phyloP scores from a whole-genome alignment of 2,329 filamentous ascomycete genomes.

The Sporothrix sp. region DNA sequence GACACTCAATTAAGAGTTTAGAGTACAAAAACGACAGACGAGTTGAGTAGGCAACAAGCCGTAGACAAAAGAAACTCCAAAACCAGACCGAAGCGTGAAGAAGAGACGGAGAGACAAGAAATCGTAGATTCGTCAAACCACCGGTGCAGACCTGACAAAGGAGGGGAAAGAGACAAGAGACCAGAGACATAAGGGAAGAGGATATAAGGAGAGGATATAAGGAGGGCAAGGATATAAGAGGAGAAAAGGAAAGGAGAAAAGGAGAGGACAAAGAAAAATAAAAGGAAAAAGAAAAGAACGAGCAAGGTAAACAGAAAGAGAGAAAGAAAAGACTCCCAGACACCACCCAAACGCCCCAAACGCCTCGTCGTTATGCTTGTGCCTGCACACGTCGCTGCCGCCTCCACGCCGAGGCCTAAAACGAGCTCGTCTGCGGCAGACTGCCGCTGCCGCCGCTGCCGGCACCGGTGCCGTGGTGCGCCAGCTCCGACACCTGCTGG shows the following conservation, averaged over 20 bases:
- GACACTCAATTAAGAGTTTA: not conserved
- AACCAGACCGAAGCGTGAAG: not conserved
- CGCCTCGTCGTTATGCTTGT: not conserved
- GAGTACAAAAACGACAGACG: not conserved
- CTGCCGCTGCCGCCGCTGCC: slow-evolving; percentile 6
- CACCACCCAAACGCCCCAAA: not conserved
- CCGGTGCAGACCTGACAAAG: too few relatives aligned
- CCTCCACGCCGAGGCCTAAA: not conserved
- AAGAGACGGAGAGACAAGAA: not conserved
- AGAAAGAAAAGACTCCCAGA: not conserved
- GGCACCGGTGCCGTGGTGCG: slow-evolving; percentile 16
- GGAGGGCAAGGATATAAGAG: not conserved
- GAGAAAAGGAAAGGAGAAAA: not conserved
- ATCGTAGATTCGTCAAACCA: too few relatives aligned
- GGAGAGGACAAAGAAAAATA: not conserved
- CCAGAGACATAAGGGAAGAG: too few relatives aligned
- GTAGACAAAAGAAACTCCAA: too few relatives aligned
- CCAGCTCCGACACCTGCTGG: slow-evolving; percentile 19
- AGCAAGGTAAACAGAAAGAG: slow-evolving; percentile 20
- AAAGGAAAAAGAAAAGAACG: slow-evolving; percentile 12
- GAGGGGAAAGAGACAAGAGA: too few relatives aligned
- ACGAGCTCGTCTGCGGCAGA: slow-evolving; percentile 6
- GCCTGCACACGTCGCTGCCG: not conserved
- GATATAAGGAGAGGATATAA: too few relatives aligned
- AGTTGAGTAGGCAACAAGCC: not conserved